A percentile compares a stretch with the other conserved stretches of the same genome.
Evolutionary conservation across 371 early-diverging fungal genomes (phyloP).

Genomic region (Mucor sp.): DNA sequence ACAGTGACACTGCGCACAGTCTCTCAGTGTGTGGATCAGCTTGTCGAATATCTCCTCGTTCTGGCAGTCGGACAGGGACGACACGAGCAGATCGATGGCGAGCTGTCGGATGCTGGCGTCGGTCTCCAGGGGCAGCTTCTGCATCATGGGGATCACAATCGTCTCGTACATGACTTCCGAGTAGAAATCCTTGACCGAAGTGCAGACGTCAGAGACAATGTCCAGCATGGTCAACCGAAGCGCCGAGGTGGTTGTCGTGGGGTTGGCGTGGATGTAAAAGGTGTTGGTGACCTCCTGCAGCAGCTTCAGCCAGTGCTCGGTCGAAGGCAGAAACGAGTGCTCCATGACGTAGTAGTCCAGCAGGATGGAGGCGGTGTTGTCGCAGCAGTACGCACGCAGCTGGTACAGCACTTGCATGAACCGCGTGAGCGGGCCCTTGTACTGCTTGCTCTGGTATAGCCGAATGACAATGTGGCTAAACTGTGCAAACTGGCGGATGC

Average conservation of each 20-base stretch:
- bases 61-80: slow-evolving; percentile 36
- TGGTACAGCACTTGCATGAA: slow-evolving; percentile 61
- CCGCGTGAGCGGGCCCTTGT: slow-evolving; percentile 47
- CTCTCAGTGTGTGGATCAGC: slow-evolving; percentile 43
- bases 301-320: slow-evolving; percentile 61
- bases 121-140: slow-evolving; percentile 53
- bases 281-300: slow-evolving; percentile 56
- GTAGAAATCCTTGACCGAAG: slow-evolving; percentile 63
- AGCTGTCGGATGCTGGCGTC: slow-evolving; percentile 51
- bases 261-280: slow-evolving; percentile 55
- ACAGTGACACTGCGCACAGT: slow-evolving; percentile 51
- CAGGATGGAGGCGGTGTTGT: slow-evolving; percentile 56
- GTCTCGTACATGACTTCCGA: slow-evolving; percentile 47
- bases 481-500: slow-evolving; percentile 29
- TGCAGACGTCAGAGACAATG: slow-evolving; percentile 59
- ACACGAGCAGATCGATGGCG: slow-evolving; percentile 55
- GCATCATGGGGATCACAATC: slow-evolving; percentile 63
- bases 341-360: slow-evolving; percentile 63
- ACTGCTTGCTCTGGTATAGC: slow-evolving; percentile 24
- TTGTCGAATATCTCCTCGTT: slow-evolving; percentile 42
- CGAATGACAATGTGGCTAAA: slow-evolving; percentile 32
- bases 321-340: slow-evolving; percentile 66
- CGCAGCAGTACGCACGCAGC: slow-evolving; percentile 57
- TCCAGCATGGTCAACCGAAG: slow-evolving; percentile 56
- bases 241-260: slow-evolving; percentile 5